Evolutionary conservation across 2,329 filamentous ascomycete species (phyloP), one percentile per base, ranked within the genome.

Genomic region (Metarhizium guizhouense): DNA sequence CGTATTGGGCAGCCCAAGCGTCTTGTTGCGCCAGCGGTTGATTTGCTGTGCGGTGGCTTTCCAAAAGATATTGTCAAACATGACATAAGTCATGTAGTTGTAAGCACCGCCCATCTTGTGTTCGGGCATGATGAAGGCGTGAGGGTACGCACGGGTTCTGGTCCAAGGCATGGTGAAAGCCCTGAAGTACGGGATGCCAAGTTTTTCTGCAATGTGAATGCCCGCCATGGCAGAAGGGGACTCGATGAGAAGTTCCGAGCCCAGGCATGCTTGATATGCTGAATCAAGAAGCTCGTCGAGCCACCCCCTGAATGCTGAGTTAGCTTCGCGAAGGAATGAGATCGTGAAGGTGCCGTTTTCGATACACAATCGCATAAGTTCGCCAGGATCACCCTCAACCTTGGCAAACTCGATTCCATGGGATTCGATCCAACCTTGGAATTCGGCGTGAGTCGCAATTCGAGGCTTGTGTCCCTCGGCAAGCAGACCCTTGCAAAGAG

Each of bases 101-200:
- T 96, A 97, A 0, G 86, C 86, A 29, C 94, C 94, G 54, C 94
- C 94, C 84, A 95, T 90, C 73, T 95, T 96, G 70, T 89, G 85
- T 59, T 95, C 89, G 1, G 91, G 88, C 59, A 95, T 92, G 30
- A 93, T 87, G 71, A 99, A 99, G 0, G 94, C 94, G 70, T 99
- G 94, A 2, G 94, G 94, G 64, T 99, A 99, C 0, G 93, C 91
- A 54, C 94, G 81, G 16, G 94, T 99, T 51, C 92, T 85, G 0
- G 94, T 96, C 94, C 94, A 99, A 0, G 94, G 94, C 94, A 99
- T 99, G 18, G 91, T 95, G 68, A 99, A 99, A 0, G 92, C 93
- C 55, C 94, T 85, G 75, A 97, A 97, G 70, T 99, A 99, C 0
- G 94, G 94, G 48, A 99, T 95, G 14, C 83, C 80, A 2, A 99